Base-by-base conservation (phyloP, 2,329 filamentous ascomycete genomes). In the Sporothrix pseudoabietina region DNA sequence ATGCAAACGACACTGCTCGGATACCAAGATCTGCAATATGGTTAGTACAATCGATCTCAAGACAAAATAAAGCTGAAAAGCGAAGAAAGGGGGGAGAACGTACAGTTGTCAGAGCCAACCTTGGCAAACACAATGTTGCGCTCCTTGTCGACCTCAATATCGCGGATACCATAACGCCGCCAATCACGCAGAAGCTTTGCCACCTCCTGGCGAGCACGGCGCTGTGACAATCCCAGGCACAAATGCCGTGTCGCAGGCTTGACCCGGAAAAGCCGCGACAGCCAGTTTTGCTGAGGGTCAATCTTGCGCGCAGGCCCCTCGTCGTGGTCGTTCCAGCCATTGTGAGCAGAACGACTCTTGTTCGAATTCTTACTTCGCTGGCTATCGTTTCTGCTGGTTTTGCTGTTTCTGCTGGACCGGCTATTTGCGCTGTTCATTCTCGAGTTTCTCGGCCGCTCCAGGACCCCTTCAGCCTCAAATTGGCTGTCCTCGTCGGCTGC, bases 1-100 rank as follows among this genome's bases (percentile, higher is more conserved):
- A 90, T 19, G 93, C 92, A 81, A 98, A 94, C 16, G 91, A 87
- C n/a, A 98, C 94, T 72, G 94, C 91, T 79, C 94, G 96, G 79
- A 98, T 88, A 75, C 91, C 87, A 70, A 97, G 87, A 78, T 91
- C 93, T 75, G 35, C 1, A n/a, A 3, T 8, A 4, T 16, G 72
- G 72, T 73, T 39, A 73, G 59, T 8, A 54, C 57, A 30, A 6
- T 10, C 12, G 1, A 16, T 47, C 14, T 19, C 9, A 7, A 35
- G 8, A 47, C 12, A 47, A 19, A 22, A 49, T 16, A 16, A 32
- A 30, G 26, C 49, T 30, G 12, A 22, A 22, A 1, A 41, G 12
- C 14, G 26, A 61, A n/a, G 35, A 75, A n/a, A 41, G 52, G 6
- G 12, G 59, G 19, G 12, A 59, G 19, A 10, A 80, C 92, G 87